Conservation (phyloP, 148 eudicot species). For the Arctostaphylos glauca region DNA sequence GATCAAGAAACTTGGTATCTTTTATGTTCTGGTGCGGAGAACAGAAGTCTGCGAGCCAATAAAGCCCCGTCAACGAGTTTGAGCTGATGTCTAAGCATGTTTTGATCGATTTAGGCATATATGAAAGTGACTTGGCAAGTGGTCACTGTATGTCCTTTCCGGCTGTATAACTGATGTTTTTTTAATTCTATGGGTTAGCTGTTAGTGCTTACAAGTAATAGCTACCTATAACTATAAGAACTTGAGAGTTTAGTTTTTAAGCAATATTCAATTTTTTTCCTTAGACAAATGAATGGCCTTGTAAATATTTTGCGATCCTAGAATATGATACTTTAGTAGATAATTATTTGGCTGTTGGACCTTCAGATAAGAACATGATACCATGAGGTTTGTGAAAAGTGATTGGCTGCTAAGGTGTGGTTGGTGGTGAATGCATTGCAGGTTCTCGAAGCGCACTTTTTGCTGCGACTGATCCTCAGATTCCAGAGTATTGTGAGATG, state of each 20-base stretch:
- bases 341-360: background rate
- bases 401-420: background rate
- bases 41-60: background rate
- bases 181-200: background rate
- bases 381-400: background rate
- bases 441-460: constrained; percentile 92
- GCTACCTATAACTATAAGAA: background rate
- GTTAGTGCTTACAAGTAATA: background rate
- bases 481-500: constrained; percentile 79
- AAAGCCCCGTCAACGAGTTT: background rate
- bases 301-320: background rate
- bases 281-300: background rate
- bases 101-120: background rate
- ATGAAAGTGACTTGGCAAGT: background rate
- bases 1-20: constrained; percentile 8
- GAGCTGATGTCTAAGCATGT: background rate
- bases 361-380: background rate
- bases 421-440: constrained; percentile 24
- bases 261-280: background rate
- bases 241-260: background rate
- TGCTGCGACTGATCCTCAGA: constrained; percentile 94
- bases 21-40: background rate
- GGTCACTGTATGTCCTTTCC: background rate
- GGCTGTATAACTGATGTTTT: too few relatives aligned
- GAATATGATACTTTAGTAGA: background rate